These are phyloP conservation scores for Tylopilus balloui DNA, from an alignment of 768 basidiomycete species.

Conservation along the genomic window DNA sequence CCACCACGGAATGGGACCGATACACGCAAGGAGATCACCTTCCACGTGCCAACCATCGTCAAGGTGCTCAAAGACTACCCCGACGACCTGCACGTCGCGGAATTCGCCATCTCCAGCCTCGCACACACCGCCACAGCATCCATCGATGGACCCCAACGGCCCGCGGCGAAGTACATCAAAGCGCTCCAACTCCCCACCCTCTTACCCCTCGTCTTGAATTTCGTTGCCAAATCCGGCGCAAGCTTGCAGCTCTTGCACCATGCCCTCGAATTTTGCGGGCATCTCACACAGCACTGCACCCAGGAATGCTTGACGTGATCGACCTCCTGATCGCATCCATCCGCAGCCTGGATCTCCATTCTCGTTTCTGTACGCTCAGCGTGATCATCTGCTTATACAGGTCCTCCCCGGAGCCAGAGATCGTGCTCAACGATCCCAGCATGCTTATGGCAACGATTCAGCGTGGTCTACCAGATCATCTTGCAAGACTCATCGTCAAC, in stretches of 20 bases:
- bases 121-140: conserved; percentile 49
- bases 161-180: conserved; percentile 36
- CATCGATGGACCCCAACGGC: conserved; percentile 36
- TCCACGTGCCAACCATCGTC: conserved; percentile 38
- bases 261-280: conserved; percentile 44
- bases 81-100: conserved; percentile 46
- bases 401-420: conserved; percentile 41
- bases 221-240: conserved; percentile 41
- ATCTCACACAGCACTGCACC: conserved; percentile 41
- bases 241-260: conserved; percentile 47
- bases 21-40: conserved; percentile 48
- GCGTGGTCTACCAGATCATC: conserved; percentile 42
- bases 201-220: conserved; percentile 40
- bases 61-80: conserved; percentile 46
- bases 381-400: conserved; percentile 50
- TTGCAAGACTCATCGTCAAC: conserved; percentile 42
- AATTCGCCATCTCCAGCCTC: conserved; percentile 48
- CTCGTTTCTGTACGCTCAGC: conserved; percentile 48
- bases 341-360: conserved; percentile 51
- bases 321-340: conserved; percentile 54
- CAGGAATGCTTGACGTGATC: conserved; percentile 41
- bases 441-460: conserved; percentile 41
- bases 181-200: conserved; percentile 42
- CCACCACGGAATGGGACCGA: conserved; percentile 51
- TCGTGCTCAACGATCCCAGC: conserved; percentile 44